phyloP scores from a whole-genome alignment of 169 alveolate species.

The Cryptosporidium muris region DNA sequence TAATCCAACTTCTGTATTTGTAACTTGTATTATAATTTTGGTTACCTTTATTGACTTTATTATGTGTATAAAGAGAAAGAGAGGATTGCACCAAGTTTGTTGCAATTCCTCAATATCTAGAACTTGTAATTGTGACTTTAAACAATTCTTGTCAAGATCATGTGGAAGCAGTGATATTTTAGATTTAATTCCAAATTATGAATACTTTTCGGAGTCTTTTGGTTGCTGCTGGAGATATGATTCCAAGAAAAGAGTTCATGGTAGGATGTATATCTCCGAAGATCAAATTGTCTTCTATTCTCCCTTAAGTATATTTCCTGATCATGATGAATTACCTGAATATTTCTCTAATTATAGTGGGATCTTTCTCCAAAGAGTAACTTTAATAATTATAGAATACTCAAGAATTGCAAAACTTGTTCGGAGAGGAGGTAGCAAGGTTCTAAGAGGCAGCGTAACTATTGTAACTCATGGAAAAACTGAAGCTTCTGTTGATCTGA shows the following conservation, averaged over 20 bases:
- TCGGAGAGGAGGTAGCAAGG: slow-evolving; percentile 67
- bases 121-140: too few species aligned
- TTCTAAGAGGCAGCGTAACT: slow-evolving; percentile 67
- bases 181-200: not conserved
- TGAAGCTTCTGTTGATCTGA: slow-evolving; percentile 14
- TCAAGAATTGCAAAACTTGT: slow-evolving; percentile 50
- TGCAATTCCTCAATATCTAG: not conserved
- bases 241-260: slow-evolving; percentile 65
- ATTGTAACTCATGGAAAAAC: slow-evolving; percentile 11
- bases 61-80: not conserved
- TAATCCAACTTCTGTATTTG: slow-evolving; percentile 5
- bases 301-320: slow-evolving; percentile 18
- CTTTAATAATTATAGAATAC: slow-evolving; percentile 43
- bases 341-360: slow-evolving; percentile 32
- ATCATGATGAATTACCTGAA: slow-evolving; percentile 1
- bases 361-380: slow-evolving; percentile 1
- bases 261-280: slow-evolving; percentile 38
- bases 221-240: slow-evolving; percentile 71
- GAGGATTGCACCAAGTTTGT: not conserved
- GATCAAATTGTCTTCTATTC: slow-evolving; percentile 25
- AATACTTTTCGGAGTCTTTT: slow-evolving; percentile 19
- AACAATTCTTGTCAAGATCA: too few species aligned
- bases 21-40: not conserved
- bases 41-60: not conserved
- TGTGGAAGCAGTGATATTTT: too few species aligned